Evolutionary conservation across 306 rosid species (phyloP).

Genomic region (Cucurbita argyrosperma): DNA sequence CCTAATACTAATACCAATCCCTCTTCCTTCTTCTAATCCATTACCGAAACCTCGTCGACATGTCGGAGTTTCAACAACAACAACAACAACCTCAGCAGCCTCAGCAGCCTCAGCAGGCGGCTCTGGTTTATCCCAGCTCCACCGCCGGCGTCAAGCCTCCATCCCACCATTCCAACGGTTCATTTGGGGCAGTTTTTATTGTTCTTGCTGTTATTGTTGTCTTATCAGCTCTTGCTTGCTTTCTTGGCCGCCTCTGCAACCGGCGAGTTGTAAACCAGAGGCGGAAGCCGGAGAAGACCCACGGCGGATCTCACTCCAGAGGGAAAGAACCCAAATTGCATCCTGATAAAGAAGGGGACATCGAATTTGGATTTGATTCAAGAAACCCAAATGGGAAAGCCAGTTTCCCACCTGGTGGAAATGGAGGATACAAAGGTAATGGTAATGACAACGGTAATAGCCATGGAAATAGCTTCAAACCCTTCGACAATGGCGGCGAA

Average conservation of each 20-base stretch:
- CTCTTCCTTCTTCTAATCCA: background rate
- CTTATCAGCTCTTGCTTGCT: conserved; percentile 58
- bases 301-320: conserved; percentile 16
- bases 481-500: conserved; percentile 12
- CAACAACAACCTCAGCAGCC: conserved; percentile 18
- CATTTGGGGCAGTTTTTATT: conserved; percentile 77
- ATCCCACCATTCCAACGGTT: conserved; percentile 58
- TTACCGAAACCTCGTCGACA: background rate
- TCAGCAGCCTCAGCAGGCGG: conserved; percentile 40
- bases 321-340: background rate
- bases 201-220: conserved; percentile 63
- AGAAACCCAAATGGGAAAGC: conserved; percentile 21
- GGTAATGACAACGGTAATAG: background rate
- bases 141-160: conserved; percentile 2
- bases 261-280: conserved; percentile 15
- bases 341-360: conserved; percentile 11
- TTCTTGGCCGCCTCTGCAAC: conserved; percentile 64
- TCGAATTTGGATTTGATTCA: conserved; percentile 44
- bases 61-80: conserved; percentile 33
- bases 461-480: background rate
- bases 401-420: conserved; percentile 12
- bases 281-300: conserved; percentile 24
- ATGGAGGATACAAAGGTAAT: conserved; percentile 16
- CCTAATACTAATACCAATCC: background rate
- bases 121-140: conserved; percentile 45